A percentile compares a stretch with the other conserved stretches of the same genome.
phyloP scores from a whole-genome alignment of 805 yeast genomes.

The Sugiyamaella boreocaroliniensis region DNA sequence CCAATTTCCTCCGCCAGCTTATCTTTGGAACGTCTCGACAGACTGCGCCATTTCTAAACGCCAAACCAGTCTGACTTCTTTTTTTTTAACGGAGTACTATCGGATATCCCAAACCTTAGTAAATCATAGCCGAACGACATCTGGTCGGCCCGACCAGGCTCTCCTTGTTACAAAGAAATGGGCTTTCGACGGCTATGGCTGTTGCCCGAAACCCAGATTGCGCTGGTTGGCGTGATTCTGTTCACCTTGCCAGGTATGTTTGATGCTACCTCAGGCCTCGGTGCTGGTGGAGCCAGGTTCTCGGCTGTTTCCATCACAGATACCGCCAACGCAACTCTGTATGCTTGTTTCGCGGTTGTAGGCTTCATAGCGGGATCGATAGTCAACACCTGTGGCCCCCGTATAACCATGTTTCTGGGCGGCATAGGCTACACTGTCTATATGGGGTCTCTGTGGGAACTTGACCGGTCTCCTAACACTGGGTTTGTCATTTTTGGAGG shows the following conservation, averaged over 20 bases:
- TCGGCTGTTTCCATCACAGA: conserved; percentile 21
- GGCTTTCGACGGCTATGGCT: conserved; percentile 6
- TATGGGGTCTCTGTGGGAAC: conserved; percentile 43
- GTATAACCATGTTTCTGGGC: conserved; percentile 37
- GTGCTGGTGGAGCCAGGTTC: conserved; percentile 28
- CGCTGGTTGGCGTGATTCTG: conserved; percentile 15
- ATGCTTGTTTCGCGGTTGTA: conserved; percentile 25
- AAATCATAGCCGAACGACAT: too few relatives aligned
- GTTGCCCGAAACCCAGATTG: conserved; percentile 12
- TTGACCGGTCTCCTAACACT: conserved; percentile 37
- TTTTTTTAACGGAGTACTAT: too few relatives aligned
- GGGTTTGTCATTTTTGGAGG: conserved; percentile 50
- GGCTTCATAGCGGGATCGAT: conserved; percentile 28
- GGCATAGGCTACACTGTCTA: conserved; percentile 46
- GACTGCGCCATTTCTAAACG: too few relatives aligned
- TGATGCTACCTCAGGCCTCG: conserved; percentile 26
- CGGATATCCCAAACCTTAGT: too few relatives aligned
- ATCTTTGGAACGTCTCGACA: too few relatives aligned
- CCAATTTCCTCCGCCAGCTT: too few relatives aligned
- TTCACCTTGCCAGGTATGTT: conserved; percentile 27
- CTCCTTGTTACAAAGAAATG: not conserved
- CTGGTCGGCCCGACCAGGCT: too few relatives aligned
- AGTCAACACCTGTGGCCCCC: conserved; percentile 19
- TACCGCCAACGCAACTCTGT: conserved; percentile 26
- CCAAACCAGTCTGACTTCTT: too few relatives aligned